These are phyloP conservation scores for Colletotrichum orchidophilum DNA, from an alignment of 2,329 filamentous ascomycete genomes.

Conservation along the genomic window DNA sequence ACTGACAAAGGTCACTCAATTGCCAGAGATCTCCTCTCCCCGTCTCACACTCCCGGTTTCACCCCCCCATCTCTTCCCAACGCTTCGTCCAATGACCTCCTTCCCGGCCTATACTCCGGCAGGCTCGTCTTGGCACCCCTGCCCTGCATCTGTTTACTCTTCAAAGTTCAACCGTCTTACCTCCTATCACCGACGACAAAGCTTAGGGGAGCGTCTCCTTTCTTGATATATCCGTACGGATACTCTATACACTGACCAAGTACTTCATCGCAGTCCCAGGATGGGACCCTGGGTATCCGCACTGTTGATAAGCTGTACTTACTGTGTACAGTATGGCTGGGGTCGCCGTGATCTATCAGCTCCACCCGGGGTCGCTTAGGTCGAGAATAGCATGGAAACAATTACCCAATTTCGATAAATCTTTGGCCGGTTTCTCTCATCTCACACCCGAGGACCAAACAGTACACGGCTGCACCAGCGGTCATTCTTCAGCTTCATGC, in stretches of 20 bases:
- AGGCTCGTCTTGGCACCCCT: not conserved
- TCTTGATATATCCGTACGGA: not conserved
- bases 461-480: not conserved
- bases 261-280: not conserved
- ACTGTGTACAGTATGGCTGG: not conserved
- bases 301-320: too few relatives aligned
- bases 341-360: not conserved
- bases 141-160: not conserved
- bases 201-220: not conserved
- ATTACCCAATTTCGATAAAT: not conserved
- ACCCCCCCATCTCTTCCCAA: not conserved
- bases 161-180: not conserved
- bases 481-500: not conserved
- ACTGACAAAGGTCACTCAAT: not conserved
- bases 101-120: not conserved
- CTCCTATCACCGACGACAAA: not conserved
- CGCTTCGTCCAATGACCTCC: not conserved
- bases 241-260: not conserved
- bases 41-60: too few relatives aligned
- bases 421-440: not conserved
- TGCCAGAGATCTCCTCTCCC: not conserved
- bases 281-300: not conserved
- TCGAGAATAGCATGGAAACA: not conserved
- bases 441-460: too few relatives aligned
- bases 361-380: not conserved